These are phyloP conservation scores for Picochlorum sp. DNA, from an alignment of 139 green algal genomes.

Conservation along the genomic window DNA sequence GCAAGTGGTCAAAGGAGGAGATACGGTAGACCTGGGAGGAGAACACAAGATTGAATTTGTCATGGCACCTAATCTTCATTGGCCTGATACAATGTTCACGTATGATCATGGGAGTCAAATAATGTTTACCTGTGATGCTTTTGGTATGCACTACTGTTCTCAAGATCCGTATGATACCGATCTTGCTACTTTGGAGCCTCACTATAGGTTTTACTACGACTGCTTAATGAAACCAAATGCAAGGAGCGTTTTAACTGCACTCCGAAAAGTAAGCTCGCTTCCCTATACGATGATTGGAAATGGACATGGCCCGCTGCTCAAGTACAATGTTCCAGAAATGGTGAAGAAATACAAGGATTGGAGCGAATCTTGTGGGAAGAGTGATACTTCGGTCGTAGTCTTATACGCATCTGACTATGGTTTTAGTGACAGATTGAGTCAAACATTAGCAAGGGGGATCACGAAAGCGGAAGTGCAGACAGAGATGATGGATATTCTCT, in stretches of 20 bases:
- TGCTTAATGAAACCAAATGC: constrained; percentile 96
- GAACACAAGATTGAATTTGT: constrained; percentile 92
- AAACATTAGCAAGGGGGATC: constrained; percentile 87
- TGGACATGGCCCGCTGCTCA: constrained; percentile 79
- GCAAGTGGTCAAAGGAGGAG: constrained; percentile 70
- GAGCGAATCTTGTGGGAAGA: constrained; percentile 61
- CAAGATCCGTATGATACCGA: constrained; percentile 67
- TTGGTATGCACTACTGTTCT: constrained; percentile 90
- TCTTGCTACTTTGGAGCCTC: constrained; percentile 30
- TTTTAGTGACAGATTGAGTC: constrained; percentile 78
- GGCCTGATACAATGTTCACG: constrained; percentile 90
- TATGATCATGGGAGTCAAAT: constrained; percentile 76
- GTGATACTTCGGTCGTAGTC: constrained; percentile 51
- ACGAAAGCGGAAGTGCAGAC: constrained; percentile 77
- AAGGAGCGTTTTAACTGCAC: constrained; percentile 75
- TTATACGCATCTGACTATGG: constrained; percentile 90
- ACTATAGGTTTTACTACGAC: constrained; percentile 95
- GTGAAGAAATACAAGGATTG: constrained; percentile 59
- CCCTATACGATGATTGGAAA: constrained; percentile 69
- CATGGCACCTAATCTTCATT: constrained; percentile 96
- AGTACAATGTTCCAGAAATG: constrained; percentile 65
- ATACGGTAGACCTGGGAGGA: constrained; percentile 75
- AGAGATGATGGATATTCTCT: constrained; percentile 85
- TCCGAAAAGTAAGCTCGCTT: constrained; percentile 74
- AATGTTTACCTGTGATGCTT: constrained; percentile 96